phyloP scores from a whole-genome alignment of 352 stramenopile species.

The Thalassiosira livingstoniorum region DNA sequence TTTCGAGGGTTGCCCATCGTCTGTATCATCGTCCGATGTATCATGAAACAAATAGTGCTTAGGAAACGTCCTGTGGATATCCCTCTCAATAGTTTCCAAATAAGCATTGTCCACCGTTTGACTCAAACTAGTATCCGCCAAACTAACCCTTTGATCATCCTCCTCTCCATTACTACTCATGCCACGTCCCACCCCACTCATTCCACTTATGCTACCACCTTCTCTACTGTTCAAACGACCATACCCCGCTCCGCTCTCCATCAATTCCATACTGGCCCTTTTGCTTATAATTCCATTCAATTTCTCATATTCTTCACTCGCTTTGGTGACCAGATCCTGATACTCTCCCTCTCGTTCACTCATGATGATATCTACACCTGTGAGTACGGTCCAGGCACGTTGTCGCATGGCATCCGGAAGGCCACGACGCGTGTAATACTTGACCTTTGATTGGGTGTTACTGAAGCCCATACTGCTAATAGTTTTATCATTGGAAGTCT shows the following conservation, averaged over 20 bases:
- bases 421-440: constrained; percentile 45
- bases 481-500: no score
- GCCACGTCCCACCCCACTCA: no score
- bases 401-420: constrained; percentile 38
- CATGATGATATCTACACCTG: constrained; percentile 49
- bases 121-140: neutral
- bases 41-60: constrained; percentile 85
- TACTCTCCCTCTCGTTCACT: constrained; percentile 29
- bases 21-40: constrained; percentile 42
- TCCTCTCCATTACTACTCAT: neutral
- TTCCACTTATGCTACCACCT: no score
- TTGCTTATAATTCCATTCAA: neutral
- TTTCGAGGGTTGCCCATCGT: neutral
- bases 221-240: neutral
- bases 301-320: constrained; percentile 30
- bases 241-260: neutral
- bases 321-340: constrained; percentile 27
- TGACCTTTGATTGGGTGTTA: constrained; percentile 37
- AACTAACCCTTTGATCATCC: neutral
- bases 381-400: constrained; percentile 46
- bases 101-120: constrained; percentile 2
- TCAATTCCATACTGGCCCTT: neutral
- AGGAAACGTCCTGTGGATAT: constrained; percentile 87
- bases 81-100: constrained; percentile 85
- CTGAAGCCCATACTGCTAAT: constrained; percentile 5